Base-by-base conservation (phyloP, 805 yeast genomes). In the Danielia oregonensis region DNA sequence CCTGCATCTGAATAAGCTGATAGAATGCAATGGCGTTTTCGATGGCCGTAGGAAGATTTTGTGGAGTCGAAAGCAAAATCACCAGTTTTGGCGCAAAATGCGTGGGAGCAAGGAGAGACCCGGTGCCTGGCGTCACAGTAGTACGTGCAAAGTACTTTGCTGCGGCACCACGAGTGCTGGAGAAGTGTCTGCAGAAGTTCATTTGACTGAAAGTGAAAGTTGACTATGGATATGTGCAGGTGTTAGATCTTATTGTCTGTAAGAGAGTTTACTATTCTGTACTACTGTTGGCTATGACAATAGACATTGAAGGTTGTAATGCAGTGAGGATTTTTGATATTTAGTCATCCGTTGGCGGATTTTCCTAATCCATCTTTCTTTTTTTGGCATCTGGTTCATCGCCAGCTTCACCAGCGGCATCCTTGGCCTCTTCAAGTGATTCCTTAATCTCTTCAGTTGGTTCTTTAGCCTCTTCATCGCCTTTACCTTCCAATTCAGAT, bases 41-140 rank as follows among this genome's bases (percentile, higher is more conserved):
- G n/a, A 65, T 61, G 22, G 58, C 55, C 5, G 33, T 30, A 1
- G 61, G 52, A 7, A 67, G 46, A 27, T 55, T 49, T 5, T 54
- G 47, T 12, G 70, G 65, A 2, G 74, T 68, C 5, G 70, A 43
- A 23, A 66, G 48, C 5, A 68, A 31, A 4, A 68, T 13, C 18
- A 57, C 56, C 4, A 70, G 56, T 36, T 52, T 54, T 30, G 69
- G 48, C 2, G 15, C 17, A 27, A 60, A 38, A 1, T 11, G 16
- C 15, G 33, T 19, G 10, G 52, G 52, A 5, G 14, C 32, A 6
- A 31, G 22, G 13, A 15, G 3, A 11, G 29, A 24, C 7, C 16
- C 19, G 3, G 30, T 21, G 4, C 25, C 19, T n/a, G 51, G 49
- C 4, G 39, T 23, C n/a, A 42, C 35, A 4, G 40, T 35, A 4